Base-by-base conservation (phyloP, 495 filamentous ascomycete species). In the Penicillium salamii region DNA sequence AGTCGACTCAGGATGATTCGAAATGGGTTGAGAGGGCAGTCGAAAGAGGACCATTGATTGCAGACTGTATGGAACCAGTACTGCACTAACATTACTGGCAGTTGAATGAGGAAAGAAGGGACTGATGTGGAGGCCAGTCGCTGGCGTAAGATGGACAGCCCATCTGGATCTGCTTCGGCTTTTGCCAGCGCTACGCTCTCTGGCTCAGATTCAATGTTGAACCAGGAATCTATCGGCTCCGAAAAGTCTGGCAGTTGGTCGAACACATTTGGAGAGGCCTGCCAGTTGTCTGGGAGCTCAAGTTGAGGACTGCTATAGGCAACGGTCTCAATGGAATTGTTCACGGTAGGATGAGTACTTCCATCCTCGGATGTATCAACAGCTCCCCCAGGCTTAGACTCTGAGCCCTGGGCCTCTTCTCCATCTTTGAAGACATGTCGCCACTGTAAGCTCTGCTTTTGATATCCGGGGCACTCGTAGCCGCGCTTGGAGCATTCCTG, bases 1-100 rank as follows among this genome's bases (percentile, higher is more conserved):
- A 62, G 56, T 13, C 56, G 52, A 23, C 59, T 59, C 37, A 62
- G 35, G 19, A 62, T 59, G 3, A 42, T 32, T 15, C 59, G 50
- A 9, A 62, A 59, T 8, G 59, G 59, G 34, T 59, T 62, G 13
- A 62, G 44, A 18, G 59, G 59, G 7, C 56, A 62, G 44, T 62
- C 56, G 44, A 62, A 62, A 6, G 59, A 62, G 20, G 59, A 62
- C 59, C 59, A 62, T 21, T 57, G 49, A 29, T 59, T 62, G 50
- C 59, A 62, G 14, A 62, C 59, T 7, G 55, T 56, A 42, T 59
- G 56, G 21, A 62, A 62, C 20, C 59, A 62, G 24, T 62, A 62
- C 35, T 62, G 56, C n/a, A 62, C 56, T 14, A 62, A 13, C 18
- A 59, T 62, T 15, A 53, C 56, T 26, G 59, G 59, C 36, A 59